Conservation (phyloP, 2,329 filamentous ascomycete species). For the Coniochaeta sp. region DNA sequence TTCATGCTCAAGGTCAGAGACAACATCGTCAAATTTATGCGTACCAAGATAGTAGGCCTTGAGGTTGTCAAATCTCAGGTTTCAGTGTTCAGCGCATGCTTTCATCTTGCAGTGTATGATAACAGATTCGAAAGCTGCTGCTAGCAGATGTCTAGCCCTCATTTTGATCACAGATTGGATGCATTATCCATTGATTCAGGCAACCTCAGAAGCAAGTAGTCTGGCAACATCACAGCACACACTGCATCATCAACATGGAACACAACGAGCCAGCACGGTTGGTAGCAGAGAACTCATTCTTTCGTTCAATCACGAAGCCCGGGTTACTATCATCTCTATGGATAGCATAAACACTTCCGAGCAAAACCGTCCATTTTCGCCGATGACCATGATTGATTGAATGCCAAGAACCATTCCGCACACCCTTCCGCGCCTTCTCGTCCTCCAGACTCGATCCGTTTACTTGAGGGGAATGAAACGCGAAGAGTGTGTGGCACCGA, state of each 20-base stretch:
- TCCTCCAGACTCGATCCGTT: conserved; percentile 21
- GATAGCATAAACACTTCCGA: conserved; percentile 19
- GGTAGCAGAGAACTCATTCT: not conserved
- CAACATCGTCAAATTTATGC: too few species aligned
- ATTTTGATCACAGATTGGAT: too few species aligned
- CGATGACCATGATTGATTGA: conserved; percentile 41
- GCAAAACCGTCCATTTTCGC: conserved; percentile 49
- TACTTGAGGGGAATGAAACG: conserved; percentile 99
- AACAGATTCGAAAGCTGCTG: too few species aligned
- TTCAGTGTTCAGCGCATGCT: not conserved
- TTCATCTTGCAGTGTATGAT: not conserved
- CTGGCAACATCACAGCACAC: too few species aligned
- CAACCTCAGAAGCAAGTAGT: too few species aligned
- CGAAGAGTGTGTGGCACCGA: conserved; percentile 99
- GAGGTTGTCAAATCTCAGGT: not conserved
- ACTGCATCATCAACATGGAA: too few species aligned
- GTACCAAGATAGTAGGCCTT: not conserved
- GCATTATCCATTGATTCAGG: too few species aligned
- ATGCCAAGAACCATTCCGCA: conserved; percentile 43
- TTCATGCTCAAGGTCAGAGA: too few species aligned
- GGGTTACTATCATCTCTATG: conserved; percentile 4
- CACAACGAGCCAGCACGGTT: not conserved
- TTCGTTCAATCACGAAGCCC: conserved; percentile 12
- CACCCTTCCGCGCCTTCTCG: conserved; percentile 4
- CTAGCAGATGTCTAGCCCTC: too few species aligned